Base-by-base conservation (phyloP, 495 filamentous ascomycete species). In the Lasiosphaeriaceae sp. region DNA sequence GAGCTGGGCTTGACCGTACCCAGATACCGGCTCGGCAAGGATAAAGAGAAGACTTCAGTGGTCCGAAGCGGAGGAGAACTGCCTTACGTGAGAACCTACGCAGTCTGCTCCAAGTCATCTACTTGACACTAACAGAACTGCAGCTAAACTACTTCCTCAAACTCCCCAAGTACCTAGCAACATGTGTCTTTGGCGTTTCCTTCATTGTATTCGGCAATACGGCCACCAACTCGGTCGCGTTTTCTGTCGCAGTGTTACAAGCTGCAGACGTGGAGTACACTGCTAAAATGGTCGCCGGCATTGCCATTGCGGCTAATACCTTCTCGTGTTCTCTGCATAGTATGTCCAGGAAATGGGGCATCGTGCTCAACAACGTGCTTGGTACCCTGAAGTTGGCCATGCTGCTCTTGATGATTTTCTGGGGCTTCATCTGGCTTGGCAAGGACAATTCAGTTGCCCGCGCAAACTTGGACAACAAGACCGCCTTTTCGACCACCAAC, bases 271-370 rank as follows among this genome's bases (percentile, higher is more conserved):
- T 21, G 11, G 24, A 43, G 0, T 1, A 47, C 21, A 60, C 45
- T 2, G 17, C 45, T 8, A 54, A 41, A 5, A 50, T 31, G 26
- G 47, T 64, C n/a, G 57, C 52, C 22, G 57, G 54, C 29, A 58
- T 64, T 12, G 57, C 57, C 19, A 29, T 64, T 2, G 54, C 54
- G 21, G 46, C 29, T 20, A 64, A 64, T 47, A 64, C 61, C 5
- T 60, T 89, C 51, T 80, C 83, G 31, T 78, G 78, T 21, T 75
- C 90, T 4, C 67, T 89, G 22, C 77, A 64, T 24, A 57, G 57
- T 47, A 60, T 64, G 54, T 64, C 61, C 17, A 55, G 61, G 20
- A 60, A 55, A 55, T 64, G 57, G 57, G 61, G 61, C 45, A 60
- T 64, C 19, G 24, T 53, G 19, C 37, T 64, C 39, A 64, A 64